Evolutionary conservation across 2,329 filamentous ascomycete genomes (phyloP).

Genomic region (Plenodomus biglobosus): DNA sequence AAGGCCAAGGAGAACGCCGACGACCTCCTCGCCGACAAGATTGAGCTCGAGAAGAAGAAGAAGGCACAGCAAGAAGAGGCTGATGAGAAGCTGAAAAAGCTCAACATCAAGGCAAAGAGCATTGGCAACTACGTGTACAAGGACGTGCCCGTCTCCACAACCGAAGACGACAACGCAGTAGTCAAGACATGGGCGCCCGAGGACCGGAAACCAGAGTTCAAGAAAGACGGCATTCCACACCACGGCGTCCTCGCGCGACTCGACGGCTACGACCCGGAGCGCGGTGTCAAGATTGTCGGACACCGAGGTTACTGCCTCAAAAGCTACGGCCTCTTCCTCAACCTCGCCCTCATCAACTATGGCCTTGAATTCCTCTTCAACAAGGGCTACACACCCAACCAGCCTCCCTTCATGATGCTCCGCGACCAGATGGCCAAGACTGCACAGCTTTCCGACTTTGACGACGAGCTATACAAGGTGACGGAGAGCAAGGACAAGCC

Average conservation of each 20-base stretch:
- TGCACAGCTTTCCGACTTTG: conserved; percentile 93
- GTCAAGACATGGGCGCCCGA: conserved; percentile 80
- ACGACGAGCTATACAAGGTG: conserved; percentile 98
- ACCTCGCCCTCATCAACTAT: conserved; percentile 93
- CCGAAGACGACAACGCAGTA: conserved; percentile 83
- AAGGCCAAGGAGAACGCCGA: conserved; percentile 86
- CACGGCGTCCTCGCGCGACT: conserved; percentile 89
- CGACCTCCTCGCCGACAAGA: conserved; percentile 77
- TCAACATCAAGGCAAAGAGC: conserved; percentile 77
- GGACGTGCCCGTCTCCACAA: conserved; percentile 78
- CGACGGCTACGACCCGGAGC: conserved; percentile 89
- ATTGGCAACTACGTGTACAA: conserved; percentile 93
- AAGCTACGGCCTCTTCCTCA: conserved; percentile 86
- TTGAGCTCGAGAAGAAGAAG: conserved; percentile 76
- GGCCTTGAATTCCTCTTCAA: conserved; percentile 83
- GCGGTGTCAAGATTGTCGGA: conserved; percentile 78
- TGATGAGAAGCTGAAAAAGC: conserved; percentile 69
- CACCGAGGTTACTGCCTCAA: conserved; percentile 93
- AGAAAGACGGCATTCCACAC: conserved; percentile 80
- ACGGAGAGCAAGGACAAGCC: conserved; percentile 74
- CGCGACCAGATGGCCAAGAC: conserved; percentile 98
- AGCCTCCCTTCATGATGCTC: conserved; percentile 70
- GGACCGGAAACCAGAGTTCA: conserved; percentile 72
- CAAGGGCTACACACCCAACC: conserved; percentile 76
- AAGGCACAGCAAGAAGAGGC: conserved; percentile 75